A percentile compares a stretch with the other conserved stretches of the same genome.
Evolutionary conservation across 345 rosid species (phyloP).

Genomic region (Murraya koenigii): DNA sequence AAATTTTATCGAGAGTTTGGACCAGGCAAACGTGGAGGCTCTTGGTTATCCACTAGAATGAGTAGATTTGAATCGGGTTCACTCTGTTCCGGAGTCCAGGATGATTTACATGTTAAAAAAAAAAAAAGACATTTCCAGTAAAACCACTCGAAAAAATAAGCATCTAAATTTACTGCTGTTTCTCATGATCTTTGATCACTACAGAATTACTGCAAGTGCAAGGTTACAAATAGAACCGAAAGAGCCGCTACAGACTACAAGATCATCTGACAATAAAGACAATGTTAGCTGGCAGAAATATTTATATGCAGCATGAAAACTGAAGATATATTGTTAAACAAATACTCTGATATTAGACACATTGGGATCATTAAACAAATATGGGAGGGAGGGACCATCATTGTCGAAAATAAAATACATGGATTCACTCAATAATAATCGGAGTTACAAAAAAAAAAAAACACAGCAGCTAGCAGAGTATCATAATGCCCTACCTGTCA

Average conservation of each 20-base stretch:
- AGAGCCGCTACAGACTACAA: too few species aligned
- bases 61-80: not conserved
- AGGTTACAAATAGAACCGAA: not conserved
- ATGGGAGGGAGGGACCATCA: slow-evolving; percentile 8
- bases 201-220: not conserved
- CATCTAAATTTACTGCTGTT: not conserved
- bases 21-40: not conserved
- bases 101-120: not conserved
- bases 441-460: slow-evolving; percentile 2
- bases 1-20: not conserved
- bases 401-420: slow-evolving; percentile 25
- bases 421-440: slow-evolving; percentile 17
- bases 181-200: not conserved
- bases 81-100: not conserved
- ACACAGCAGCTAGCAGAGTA: not conserved
- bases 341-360: not conserved
- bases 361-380: slow-evolving; percentile 27
- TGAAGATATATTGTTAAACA: slow-evolving; percentile 10
- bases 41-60: not conserved
- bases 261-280: not conserved
- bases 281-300: slow-evolving; percentile 7
- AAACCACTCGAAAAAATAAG: not conserved
- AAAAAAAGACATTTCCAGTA: not conserved
- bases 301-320: not conserved
- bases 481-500: slow-evolving; percentile 36